Evolutionary conservation across 495 filamentous ascomycete species (phyloP).

Genomic region (Lasiosphaeris hirsuta): DNA sequence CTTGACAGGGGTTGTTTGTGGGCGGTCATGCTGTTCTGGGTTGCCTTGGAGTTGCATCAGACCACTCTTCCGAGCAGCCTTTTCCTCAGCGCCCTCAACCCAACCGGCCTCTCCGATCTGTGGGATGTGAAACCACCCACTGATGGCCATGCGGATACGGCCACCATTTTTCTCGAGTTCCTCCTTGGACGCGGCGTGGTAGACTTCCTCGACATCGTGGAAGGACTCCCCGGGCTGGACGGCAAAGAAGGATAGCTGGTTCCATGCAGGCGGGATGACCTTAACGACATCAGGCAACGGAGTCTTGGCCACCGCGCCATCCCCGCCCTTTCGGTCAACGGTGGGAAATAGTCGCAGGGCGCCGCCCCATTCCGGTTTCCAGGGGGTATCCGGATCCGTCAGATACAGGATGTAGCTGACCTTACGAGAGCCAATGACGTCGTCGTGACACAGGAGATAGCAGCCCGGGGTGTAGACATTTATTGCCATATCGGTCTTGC

Average conservation of each 20-base stretch:
- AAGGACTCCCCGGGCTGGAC: slow-evolving; percentile 97
- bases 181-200: slow-evolving; percentile 54
- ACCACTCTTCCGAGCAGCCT: slow-evolving; percentile 80
- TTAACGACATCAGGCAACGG: slow-evolving; percentile 72
- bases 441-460: slow-evolving; percentile 94
- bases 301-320: slow-evolving; percentile 66
- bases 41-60: slow-evolving; percentile 89
- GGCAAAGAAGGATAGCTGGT: slow-evolving; percentile 96
- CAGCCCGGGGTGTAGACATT: slow-evolving; percentile 97
- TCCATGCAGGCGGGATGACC: slow-evolving; percentile 89
- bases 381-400: slow-evolving; percentile 85
- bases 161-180: slow-evolving; percentile 59
- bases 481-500: slow-evolving; percentile 99
- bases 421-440: slow-evolving; percentile 91
- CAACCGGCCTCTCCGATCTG: slow-evolving; percentile 95
- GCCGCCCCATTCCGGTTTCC: slow-evolving; percentile 92
- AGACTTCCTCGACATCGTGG: slow-evolving; percentile 98
- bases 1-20: slow-evolving; percentile 57
- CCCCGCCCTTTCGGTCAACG: slow-evolving; percentile 54
- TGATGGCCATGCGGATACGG: slow-evolving; percentile 92
- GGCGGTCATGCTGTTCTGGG: slow-evolving; percentile 80
- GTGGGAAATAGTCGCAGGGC: slow-evolving; percentile 88
- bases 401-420: slow-evolving; percentile 97
- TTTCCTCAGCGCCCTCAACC: slow-evolving; percentile 81
- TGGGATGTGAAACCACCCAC: slow-evolving; percentile 99